A percentile compares a stretch with the other conserved stretches of the same genome.
Conservation (phyloP, 1,284 basidiomycete species). For the Peniophora sp. region DNA sequence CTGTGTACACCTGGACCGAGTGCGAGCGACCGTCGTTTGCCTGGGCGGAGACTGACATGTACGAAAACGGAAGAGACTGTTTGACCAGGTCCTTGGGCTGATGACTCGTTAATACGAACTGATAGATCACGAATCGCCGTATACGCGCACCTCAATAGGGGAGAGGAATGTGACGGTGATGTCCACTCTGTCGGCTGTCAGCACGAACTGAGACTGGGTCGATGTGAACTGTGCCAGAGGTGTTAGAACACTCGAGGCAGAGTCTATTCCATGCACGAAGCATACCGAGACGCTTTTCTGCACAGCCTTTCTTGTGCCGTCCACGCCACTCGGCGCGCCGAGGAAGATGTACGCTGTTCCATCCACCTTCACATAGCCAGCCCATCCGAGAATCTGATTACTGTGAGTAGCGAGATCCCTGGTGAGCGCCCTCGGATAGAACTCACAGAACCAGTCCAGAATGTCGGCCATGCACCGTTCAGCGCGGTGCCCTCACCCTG, state of each 20-base stretch:
- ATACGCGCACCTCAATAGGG: conserved; percentile 49
- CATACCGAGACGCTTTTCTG: conserved; percentile 48
- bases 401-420: no score
- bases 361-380: conserved; percentile 57
- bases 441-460: conserved; percentile 57
- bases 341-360: conserved; percentile 50
- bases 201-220: conserved; percentile 46
- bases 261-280: neutral
- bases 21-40: conserved; percentile 50
- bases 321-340: conserved; percentile 43
- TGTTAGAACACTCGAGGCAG: neutral
- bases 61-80: conserved; percentile 56
- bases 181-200: conserved; percentile 58
- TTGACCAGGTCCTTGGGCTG: conserved; percentile 50
- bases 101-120: neutral
- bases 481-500: conserved; percentile 46
- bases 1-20: conserved; percentile 52
- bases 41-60: conserved; percentile 44
- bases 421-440: no score
- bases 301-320: conserved; percentile 36
- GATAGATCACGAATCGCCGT: conserved; percentile 9
- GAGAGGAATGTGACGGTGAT: conserved; percentile 54
- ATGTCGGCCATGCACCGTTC: conserved; percentile 56
- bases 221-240: neutral
- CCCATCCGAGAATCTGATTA: conserved; percentile 54